These are phyloP conservation scores for Hibiscus trionum DNA, from an alignment of 345 rosid genomes.

Conservation along the genomic window DNA sequence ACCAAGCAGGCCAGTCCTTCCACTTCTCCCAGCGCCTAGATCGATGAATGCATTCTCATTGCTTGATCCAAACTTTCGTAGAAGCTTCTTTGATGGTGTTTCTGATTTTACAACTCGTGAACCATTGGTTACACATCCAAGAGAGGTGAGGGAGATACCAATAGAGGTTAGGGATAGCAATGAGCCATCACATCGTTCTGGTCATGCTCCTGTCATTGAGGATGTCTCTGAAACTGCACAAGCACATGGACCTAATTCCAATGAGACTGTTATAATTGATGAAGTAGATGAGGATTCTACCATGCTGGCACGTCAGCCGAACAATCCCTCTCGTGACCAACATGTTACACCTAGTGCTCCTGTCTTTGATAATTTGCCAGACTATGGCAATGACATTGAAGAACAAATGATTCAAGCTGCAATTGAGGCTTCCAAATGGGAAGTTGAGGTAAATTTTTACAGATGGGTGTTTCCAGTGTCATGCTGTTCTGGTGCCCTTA, in stretches of 20 bases:
- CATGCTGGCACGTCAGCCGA: slow-evolving; percentile 17
- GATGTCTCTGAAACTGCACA: slow-evolving; percentile 62
- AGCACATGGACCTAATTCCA: slow-evolving; percentile 37
- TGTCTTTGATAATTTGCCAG: slow-evolving; percentile 36
- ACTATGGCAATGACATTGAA: slow-evolving; percentile 72
- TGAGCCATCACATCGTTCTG: slow-evolving; percentile 40
- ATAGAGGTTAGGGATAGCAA: slow-evolving; percentile 67
- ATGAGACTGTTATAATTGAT: slow-evolving; percentile 48
- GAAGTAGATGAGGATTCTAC: slow-evolving; percentile 50
- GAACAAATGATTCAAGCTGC: slow-evolving; percentile 99
- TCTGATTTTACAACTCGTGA: slow-evolving; percentile 35
- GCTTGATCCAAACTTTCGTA: slow-evolving; percentile 38
- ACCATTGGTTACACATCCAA: slow-evolving; percentile 70
- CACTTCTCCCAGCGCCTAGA: slow-evolving; percentile 36
- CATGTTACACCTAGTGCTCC: slow-evolving; percentile 38
- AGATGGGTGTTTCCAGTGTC: not conserved
- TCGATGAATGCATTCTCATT: slow-evolving; percentile 32
- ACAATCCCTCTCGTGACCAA: slow-evolving; percentile 21
- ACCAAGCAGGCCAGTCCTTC: slow-evolving; percentile 26
- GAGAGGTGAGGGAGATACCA: slow-evolving; percentile 84
- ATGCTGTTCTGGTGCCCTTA: not conserved
- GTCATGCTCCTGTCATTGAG: slow-evolving; percentile 57
- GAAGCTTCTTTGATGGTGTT: slow-evolving; percentile 34
- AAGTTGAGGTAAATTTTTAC: slow-evolving; percentile 43
- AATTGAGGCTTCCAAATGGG: slow-evolving; percentile 89